These are phyloP conservation scores for Cladochytrium replicatum DNA, from an alignment of 192 early-diverging fungal species.

Conservation along the genomic window DNA sequence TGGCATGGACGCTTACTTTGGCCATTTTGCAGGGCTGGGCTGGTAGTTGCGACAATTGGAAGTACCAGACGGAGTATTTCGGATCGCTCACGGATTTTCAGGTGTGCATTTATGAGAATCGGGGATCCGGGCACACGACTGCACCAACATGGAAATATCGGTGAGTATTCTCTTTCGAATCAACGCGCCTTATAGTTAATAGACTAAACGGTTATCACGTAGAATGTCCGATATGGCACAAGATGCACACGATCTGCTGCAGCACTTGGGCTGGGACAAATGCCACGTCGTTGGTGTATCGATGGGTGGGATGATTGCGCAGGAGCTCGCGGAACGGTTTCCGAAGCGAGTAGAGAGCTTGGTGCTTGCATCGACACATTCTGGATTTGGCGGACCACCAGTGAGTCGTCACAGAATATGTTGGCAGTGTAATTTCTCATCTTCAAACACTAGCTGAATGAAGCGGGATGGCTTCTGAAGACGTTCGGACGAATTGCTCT, in stretches of 20 bases:
- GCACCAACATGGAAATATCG: conserved; percentile 4
- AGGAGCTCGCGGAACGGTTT: conserved; percentile 51
- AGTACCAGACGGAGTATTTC: conserved; percentile 55
- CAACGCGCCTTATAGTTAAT: no score
- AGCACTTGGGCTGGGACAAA: conserved; percentile 59
- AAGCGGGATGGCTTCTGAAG: conserved; percentile 8
- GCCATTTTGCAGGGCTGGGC: conserved; percentile 24
- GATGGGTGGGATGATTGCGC: conserved; percentile 77
- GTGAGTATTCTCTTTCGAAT: no score
- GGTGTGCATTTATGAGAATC: conserved; percentile 71
- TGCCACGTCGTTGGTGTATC: conserved; percentile 71
- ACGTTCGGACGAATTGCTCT: conserved; percentile 12
- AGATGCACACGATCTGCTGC: conserved; percentile 54
- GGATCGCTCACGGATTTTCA: conserved; percentile 56
- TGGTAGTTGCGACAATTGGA: conserved; percentile 22
- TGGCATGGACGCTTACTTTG: conserved; percentile 4
- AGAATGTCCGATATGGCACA: conserved; percentile 69
- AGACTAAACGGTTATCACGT: no score
- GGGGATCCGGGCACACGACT: conserved; percentile 58
- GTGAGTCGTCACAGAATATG: no score
- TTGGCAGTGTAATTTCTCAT: no score
- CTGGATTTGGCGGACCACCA: conserved; percentile 23
- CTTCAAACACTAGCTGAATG: conserved; percentile 6
- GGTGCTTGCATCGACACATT: conserved; percentile 43
- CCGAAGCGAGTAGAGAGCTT: conserved; percentile 45